These are phyloP conservation scores for Pseudogymnoascus sp. DNA, from an alignment of 2,329 filamentous ascomycete genomes.

Conservation along the genomic window DNA sequence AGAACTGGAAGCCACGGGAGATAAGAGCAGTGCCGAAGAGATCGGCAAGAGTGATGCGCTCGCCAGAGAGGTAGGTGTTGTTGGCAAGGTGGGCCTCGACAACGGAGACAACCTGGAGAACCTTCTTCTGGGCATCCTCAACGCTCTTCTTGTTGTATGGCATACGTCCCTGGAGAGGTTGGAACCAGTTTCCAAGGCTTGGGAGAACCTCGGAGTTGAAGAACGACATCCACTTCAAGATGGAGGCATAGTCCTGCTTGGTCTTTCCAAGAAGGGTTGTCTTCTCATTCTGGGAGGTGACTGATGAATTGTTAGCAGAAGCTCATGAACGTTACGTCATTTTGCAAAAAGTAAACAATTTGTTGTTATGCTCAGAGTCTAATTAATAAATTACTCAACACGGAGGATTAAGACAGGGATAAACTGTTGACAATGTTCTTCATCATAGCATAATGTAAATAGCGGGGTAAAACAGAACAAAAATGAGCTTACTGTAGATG, in stretches of 20 bases:
- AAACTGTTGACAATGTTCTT: slow-evolving; percentile 67
- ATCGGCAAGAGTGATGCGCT: slow-evolving; percentile 95
- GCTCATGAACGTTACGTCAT: slow-evolving; percentile 14
- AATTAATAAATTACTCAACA: slow-evolving; percentile 73
- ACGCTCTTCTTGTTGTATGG: slow-evolving; percentile 98
- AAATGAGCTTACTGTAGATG: slow-evolving; percentile 77
- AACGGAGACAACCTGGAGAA: slow-evolving; percentile 58
- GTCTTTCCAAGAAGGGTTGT: slow-evolving; percentile 98
- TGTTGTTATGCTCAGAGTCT: slow-evolving; percentile 61
- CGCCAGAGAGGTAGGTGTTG: slow-evolving; percentile 96
- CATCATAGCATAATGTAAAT: slow-evolving; percentile 26
- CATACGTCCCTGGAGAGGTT: slow-evolving; percentile 69
- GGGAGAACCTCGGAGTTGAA: slow-evolving; percentile 81
- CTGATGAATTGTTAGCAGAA: slow-evolving; percentile 40
- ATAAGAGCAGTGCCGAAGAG: slow-evolving; percentile 73
- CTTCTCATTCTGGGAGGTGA: slow-evolving; percentile 99
- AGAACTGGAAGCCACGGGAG: slow-evolving; percentile 81
- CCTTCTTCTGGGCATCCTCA: slow-evolving; percentile 65
- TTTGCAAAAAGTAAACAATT: slow-evolving; percentile 13
- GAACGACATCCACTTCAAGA: slow-evolving; percentile 97
- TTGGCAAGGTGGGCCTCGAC: slow-evolving; percentile 80
- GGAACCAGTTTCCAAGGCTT: slow-evolving; percentile 70
- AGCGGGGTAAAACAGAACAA: slow-evolving; percentile 13
- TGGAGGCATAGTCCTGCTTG: slow-evolving; percentile 99
- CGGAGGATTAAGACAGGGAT: slow-evolving; percentile 92